phyloP scores from a whole-genome alignment of 2,329 filamentous ascomycete species.

The Beauveria sp. region DNA sequence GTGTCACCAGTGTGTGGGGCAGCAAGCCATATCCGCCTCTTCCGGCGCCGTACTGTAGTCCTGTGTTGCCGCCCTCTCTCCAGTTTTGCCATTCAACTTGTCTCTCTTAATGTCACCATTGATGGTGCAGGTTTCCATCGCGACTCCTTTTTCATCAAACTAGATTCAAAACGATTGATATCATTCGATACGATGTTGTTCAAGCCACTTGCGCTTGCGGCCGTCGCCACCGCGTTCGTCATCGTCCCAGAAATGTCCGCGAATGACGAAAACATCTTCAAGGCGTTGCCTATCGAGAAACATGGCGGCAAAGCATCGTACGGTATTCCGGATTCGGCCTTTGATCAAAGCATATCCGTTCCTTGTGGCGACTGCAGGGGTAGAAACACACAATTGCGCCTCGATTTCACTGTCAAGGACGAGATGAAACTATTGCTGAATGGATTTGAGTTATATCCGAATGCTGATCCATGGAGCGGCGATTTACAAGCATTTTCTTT shows the following conservation, averaged over 20 bases:
- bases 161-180: neutral
- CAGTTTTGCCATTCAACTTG: neutral
- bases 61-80: neutral
- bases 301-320: conserved; percentile 22
- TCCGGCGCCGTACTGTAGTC: conserved; percentile 3
- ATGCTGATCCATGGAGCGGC: conserved; percentile 37
- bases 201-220: conserved; percentile 25
- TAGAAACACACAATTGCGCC: conserved; percentile 36
- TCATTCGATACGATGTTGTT: conserved; percentile 22
- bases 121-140: neutral
- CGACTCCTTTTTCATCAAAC: neutral
- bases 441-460: conserved; percentile 52
- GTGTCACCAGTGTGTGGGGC: conserved; percentile 5
- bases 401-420: conserved; percentile 47
- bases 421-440: conserved; percentile 48
- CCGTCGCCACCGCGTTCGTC: conserved; percentile 39
- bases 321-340: conserved; percentile 26
- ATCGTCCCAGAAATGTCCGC: conserved; percentile 42
- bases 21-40: conserved; percentile 5
- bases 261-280: conserved; percentile 35
- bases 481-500: conserved; percentile 40
- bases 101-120: neutral
- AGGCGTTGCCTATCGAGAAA: conserved; percentile 28
- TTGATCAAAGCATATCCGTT: conserved; percentile 36
- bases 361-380: conserved; percentile 49